Percentiles rank a stretch among this genome's conserved stretches.
phyloP scores from a whole-genome alignment of 2,329 filamentous ascomycete genomes.

The Cladosporium austrohemisphaericum region DNA sequence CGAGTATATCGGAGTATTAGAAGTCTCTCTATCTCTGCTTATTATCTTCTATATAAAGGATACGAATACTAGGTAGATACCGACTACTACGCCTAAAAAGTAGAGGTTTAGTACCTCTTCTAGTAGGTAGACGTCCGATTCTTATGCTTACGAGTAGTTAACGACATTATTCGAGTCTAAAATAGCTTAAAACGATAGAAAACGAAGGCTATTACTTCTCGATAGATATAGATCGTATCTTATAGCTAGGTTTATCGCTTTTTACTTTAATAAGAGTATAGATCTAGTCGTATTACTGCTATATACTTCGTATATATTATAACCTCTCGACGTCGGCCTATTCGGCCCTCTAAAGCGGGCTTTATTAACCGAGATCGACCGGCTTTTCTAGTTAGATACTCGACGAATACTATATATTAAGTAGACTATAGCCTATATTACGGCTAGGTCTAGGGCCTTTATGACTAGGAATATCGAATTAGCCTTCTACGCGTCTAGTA shows the following conservation, averaged over 20 bases:
- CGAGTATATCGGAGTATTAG: neutral
- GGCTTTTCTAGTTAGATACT: constrained; percentile 2
- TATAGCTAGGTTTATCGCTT: constrained; percentile 1
- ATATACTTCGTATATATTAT: neutral
- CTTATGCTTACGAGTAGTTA: constrained; percentile 1
- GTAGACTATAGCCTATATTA: constrained; percentile 14
- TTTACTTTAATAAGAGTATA: neutral
- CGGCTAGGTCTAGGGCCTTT: constrained; percentile 8
- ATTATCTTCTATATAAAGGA: constrained; percentile 1
- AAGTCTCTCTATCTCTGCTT: neutral
- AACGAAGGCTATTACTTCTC: neutral
- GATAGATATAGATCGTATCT: neutral
- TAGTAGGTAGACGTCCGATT: neutral
- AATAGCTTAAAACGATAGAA: neutral
- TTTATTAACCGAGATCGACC: neutral
- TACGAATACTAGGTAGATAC: neutral
- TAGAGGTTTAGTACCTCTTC: neutral
- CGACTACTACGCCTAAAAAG: neutral
- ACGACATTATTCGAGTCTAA: neutral
- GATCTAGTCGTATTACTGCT: neutral
- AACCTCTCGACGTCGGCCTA: neutral
- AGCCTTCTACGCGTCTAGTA: constrained; percentile 7
- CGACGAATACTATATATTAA: constrained; percentile 6
- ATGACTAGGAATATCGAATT: constrained; percentile 10
- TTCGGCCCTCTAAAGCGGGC: constrained; percentile 1